A percentile compares a stretch with the other conserved stretches of the same genome.
Conservation (phyloP, 495 filamentous ascomycete genomes). For the Aspergillus saccharolyticus region DNA sequence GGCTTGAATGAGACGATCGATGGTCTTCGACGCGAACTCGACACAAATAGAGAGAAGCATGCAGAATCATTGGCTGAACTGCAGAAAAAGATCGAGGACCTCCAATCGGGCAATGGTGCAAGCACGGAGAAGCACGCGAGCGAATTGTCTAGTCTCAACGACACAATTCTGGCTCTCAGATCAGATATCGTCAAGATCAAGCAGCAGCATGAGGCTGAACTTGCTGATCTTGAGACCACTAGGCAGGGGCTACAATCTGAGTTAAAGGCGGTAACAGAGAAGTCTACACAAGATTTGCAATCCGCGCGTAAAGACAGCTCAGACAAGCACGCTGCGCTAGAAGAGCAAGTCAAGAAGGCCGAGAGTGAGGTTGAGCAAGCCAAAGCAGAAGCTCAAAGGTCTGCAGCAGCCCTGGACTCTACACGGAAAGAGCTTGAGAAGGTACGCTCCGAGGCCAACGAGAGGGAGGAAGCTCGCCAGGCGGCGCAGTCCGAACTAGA, state of each 20-base stretch:
- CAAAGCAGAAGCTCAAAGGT: constrained; percentile 15
- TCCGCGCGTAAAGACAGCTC: constrained; percentile 51
- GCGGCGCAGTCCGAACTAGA: constrained; percentile 69
- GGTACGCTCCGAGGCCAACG: constrained; percentile 15
- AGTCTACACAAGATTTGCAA: constrained; percentile 52
- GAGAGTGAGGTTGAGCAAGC: constrained; percentile 35
- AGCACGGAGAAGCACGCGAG: constrained; percentile 39
- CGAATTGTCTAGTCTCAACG: constrained; percentile 51
- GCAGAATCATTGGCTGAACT: constrained; percentile 10
- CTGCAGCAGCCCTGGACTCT: constrained; percentile 22
- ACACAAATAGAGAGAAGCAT: constrained; percentile 2
- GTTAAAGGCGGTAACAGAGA: constrained; percentile 48
- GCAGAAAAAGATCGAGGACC: constrained; percentile 30
- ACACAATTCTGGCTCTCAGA: constrained; percentile 49
- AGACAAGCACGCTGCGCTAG: constrained; percentile 44
- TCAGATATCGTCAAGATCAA: constrained; percentile 51
- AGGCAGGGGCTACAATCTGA: constrained; percentile 52
- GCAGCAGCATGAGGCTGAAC: constrained; percentile 54
- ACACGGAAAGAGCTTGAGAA: constrained; percentile 18
- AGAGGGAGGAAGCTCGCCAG: constrained; percentile 62
- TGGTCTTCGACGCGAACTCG: not conserved
- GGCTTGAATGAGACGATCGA: constrained; percentile 3
- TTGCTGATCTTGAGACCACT: constrained; percentile 50
- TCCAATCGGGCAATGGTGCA: constrained; percentile 53
- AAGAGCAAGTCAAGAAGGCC: constrained; percentile 42